Percentiles rank a stretch among this genome's conserved stretches.
Conservation (phyloP, 2,329 filamentous ascomycete genomes). For the Ilyonectria sp. region DNA sequence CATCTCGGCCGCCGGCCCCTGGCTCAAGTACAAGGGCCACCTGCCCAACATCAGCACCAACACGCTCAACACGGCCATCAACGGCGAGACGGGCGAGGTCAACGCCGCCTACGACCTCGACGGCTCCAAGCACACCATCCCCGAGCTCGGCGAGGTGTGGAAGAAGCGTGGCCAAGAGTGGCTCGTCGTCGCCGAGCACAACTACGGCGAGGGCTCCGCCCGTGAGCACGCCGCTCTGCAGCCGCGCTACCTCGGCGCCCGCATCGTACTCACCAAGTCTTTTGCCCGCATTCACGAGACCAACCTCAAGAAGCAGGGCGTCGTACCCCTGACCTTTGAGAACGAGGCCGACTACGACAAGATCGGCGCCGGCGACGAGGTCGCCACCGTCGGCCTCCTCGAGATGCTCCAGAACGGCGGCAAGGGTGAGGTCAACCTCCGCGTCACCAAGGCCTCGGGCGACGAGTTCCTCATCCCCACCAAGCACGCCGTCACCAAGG, state of each 20-base stretch:
- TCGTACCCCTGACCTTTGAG: conserved; percentile 92
- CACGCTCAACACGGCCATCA: conserved; percentile 95
- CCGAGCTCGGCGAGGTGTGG: conserved; percentile 89
- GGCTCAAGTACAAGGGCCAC: conserved; percentile 99
- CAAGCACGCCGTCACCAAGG: conserved; percentile 89
- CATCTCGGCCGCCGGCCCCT: conserved; percentile 94
- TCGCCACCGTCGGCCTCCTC: conserved; percentile 86
- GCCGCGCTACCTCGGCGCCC: conserved; percentile 89
- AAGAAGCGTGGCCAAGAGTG: conserved; percentile 82
- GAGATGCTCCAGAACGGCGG: conserved; percentile 85
- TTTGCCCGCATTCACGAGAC: conserved; percentile 97
- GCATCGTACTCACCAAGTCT: conserved; percentile 86
- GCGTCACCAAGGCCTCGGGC: conserved; percentile 74
- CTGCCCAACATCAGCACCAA: conserved; percentile 98
- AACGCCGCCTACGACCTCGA: conserved; percentile 93
- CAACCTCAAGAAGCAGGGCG: conserved; percentile 97
- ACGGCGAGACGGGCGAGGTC: conserved; percentile 92
- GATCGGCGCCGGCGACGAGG: conserved; percentile 86
- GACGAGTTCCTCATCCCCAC: conserved; percentile 80
- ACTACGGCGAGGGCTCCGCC: conserved; percentile 94
- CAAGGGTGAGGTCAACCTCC: conserved; percentile 81
- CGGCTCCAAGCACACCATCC: conserved; percentile 82
- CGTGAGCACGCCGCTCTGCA: conserved; percentile 92
- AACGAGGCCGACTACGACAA: conserved; percentile 90
- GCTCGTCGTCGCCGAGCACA: conserved; percentile 97